These are phyloP conservation scores for Colletotrichum euphorbiae DNA, from an alignment of 2,329 filamentous ascomycete genomes.

Conservation along the genomic window DNA sequence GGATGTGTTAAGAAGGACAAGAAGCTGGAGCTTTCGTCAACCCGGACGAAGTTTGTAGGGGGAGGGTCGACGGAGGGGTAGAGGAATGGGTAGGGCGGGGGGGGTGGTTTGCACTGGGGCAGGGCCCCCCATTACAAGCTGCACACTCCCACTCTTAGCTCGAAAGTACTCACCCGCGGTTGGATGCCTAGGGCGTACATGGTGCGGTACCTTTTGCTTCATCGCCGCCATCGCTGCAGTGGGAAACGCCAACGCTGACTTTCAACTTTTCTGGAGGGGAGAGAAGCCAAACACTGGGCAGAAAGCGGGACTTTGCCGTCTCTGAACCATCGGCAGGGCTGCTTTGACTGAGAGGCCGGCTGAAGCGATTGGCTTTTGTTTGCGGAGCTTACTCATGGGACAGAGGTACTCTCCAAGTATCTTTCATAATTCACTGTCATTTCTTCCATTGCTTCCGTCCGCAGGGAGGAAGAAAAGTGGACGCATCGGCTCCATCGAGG, in stretches of 20 bases:
- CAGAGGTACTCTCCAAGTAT: constrained; percentile 19
- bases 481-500: constrained; percentile 33
- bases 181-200: constrained; percentile 9
- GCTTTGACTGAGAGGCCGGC: constrained; percentile 25
- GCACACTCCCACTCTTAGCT: constrained; percentile 28
- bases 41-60: constrained; percentile 40
- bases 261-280: constrained; percentile 1
- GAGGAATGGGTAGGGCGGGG: constrained; percentile 29
- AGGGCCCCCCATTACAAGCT: constrained; percentile 36
- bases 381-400: constrained; percentile 38
- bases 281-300: constrained; percentile 25
- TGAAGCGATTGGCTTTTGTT: constrained; percentile 30
- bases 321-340: constrained; percentile 13
- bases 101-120: constrained; percentile 35
- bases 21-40: constrained; percentile 38
- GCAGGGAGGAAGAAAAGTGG: constrained; percentile 30
- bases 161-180: neutral
- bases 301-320: constrained; percentile 26
- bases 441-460: constrained; percentile 34
- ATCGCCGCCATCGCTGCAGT: constrained; percentile 23
- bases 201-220: constrained; percentile 13
- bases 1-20: constrained; percentile 39
- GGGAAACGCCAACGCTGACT: constrained; percentile 14
- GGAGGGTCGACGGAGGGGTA: constrained; percentile 40
- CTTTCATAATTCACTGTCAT: constrained; percentile 21